Evolutionary conservation across 2,329 filamentous ascomycete genomes (phyloP), one percentile per base, ranked within the genome.

Genomic region (Dactylellina cionopaga): DNA sequence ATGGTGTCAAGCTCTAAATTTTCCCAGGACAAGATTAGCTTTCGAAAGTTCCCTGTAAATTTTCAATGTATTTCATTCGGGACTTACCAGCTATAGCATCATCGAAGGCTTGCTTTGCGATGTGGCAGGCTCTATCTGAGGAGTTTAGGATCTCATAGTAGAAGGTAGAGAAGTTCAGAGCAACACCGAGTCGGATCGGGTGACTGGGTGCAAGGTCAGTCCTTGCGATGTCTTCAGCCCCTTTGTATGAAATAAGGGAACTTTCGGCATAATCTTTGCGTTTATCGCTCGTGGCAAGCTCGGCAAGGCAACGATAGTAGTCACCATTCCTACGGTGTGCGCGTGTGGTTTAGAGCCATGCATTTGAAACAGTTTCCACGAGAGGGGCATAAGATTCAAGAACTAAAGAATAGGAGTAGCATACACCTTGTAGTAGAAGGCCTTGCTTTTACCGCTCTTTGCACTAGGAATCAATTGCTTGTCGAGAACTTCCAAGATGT

Each of bases 351-450:
- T n/a, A n/a, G 60, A 39, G 33, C 46, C 31, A 27, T 74, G 22
- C 24, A 13, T n/a, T 13, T 39, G 25, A 44, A 7, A n/a, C 19
- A 60, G 75, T 33, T 76, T 68, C 56, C 43, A 43, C 17, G 19
- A 35, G 43, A 39, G 54, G n/a, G n/a, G n/a, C n/a, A n/a, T n/a
- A n/a, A n/a, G n/a, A n/a, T n/a, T n/a, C n/a, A n/a, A n/a, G n/a
- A 86, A n/a, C n/a, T n/a, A n/a, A n/a, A n/a, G n/a, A n/a, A n/a
- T n/a, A n/a, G n/a, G n/a, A n/a, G n/a, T n/a, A n/a, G n/a, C 91
- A 79, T 85, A 97, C 94, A 98, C 98, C 89, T 98, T 98, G 90
- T 97, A 93, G 87, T 98, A 98, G 84, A 98, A 98, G 82, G 98
- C 94, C 89, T 97, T 98, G 83, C 92, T 96, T 87, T 98, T 94